These are phyloP conservation scores for Candida saitoana DNA, from an alignment of 805 yeast species.

Conservation along the genomic window DNA sequence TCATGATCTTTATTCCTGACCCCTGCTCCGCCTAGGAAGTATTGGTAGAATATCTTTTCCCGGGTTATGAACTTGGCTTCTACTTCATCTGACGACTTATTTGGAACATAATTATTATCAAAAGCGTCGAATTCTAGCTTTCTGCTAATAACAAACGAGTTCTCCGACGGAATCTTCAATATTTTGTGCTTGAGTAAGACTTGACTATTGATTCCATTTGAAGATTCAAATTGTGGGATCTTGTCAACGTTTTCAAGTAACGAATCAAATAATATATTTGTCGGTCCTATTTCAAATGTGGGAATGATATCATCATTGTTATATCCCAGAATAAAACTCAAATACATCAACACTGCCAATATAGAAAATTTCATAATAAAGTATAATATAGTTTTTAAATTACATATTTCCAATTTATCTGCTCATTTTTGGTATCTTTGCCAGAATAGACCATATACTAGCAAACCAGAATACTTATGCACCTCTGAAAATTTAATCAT, in stretches of 20 bases:
- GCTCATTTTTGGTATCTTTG: too few species aligned
- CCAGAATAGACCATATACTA: too few species aligned
- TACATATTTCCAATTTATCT: too few species aligned
- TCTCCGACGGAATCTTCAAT: conserved; percentile 1
- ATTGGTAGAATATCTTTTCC: conserved; percentile 1
- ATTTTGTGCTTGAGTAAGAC: background rate
- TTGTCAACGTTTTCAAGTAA: conserved; percentile 2
- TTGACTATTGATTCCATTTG: background rate
- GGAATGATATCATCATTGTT: conserved; percentile 1
- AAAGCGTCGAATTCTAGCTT: background rate
- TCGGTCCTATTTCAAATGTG: conserved; percentile 1
- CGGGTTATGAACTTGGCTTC: background rate
- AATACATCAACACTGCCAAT: too few species aligned
- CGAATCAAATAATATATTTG: conserved; percentile 2
- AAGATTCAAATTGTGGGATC: background rate
- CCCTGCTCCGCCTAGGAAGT: background rate
- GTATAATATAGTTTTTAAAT: too few species aligned
- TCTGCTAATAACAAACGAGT: conserved; percentile 1
- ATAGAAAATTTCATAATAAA: background rate
- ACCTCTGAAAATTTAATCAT: too few species aligned
- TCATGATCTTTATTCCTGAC: background rate
- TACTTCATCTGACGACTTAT: background rate
- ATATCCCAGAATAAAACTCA: background rate
- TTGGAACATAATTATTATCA: background rate
- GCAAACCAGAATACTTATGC: too few species aligned